Evolutionary conservation across 306 rosid genomes (phyloP), one percentile per base, ranked within the genome.

Genomic region (Inga leiocalycina): DNA sequence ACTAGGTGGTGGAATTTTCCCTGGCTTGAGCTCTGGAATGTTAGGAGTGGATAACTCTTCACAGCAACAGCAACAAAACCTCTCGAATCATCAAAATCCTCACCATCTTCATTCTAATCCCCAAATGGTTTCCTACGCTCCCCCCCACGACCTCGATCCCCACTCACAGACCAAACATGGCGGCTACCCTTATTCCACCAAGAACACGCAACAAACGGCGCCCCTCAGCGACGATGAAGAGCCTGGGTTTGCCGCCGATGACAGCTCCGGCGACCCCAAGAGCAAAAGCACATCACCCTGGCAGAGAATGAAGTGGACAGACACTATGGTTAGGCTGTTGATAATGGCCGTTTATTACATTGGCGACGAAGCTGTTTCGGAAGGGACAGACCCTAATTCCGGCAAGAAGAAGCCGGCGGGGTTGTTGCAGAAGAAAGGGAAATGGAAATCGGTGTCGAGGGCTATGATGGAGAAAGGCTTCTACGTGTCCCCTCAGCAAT

Each of bases 291-390:
- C 41, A 2, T 91, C 98, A 8, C 98, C 93, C 0, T 96, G 99
- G 99, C 99, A 96, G 83, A 91, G 99, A 84, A 96, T 96, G 98
- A 96, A 92, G 86, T 96, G 99, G 99, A 96, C 98, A 0, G 95
- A 91, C 24, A 87, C 88, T 19, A 96, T 96, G 99, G 97, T 96
- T 1, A 85, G 88, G 92, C 88, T 92, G 12, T 85, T 96, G 51
- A 92, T 96, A 12, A 96, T 90, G 93, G 98, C 99, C 44, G 98
- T 96, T 78, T 92, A 82, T 72, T 96, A 90, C 88, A 92, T 96
- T 24, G 99, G 98, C 2, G 99, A 96, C 51, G 99, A 96, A 39
- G 92, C 79, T 43, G 92, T 86, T 24, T 61, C 93, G 2, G 98
- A 95, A 46, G 88, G 75, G 54, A 56, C 51, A 22, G 97, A 93